Base-by-base conservation (phyloP, 176 grass and related monocot genomes). In the Rhynchospora pubera region DNA sequence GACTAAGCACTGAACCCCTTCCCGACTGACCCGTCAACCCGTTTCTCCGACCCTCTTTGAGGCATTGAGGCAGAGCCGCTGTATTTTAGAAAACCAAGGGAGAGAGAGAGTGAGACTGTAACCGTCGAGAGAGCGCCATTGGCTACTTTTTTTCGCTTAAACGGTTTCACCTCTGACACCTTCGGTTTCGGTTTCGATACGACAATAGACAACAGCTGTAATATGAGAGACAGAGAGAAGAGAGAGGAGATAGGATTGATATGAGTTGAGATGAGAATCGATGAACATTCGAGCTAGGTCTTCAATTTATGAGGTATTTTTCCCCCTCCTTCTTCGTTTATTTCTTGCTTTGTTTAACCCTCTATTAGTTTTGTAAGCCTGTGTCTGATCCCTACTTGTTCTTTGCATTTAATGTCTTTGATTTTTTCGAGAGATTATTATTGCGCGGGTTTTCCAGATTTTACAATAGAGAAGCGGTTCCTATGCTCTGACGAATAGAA, bases 221-320 rank as follows among this genome's bases (percentile, higher is more conserved):
- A 75, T 72, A 21, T 18, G 46, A 52, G 70, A 22, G 44, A 74
- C 1, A 28, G 26, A 11, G 6, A 11, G 9, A 10, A 50, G 48
- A 51, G 48, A 51, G 3, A 51, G 4, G 10, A 11, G 19, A 57
- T 16, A 18, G 55, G 58, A 60, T n/a, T 57, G n/a, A 60, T 5
- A 60, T 14, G 65, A n/a, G 34, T 16, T 16, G 65, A 65, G 65
- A 68, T 3, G 65, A 68, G 65, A 42, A 66, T 14, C 64, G 30
- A 68, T 68, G 70, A 75, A 9, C 15, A 15, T 75, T 75, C 46
- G 67, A 75, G 47, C 19, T 75, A 53, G 46, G 46, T 75, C 44
- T 74, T 53, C 47, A 53, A 52, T 75, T 75, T 10, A 75, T 76
- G 72, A 76, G 72, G 48, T 76, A n/a, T 75, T 13, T 60, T 60